These are phyloP conservation scores for Wickerhamomyces subpelliculosus DNA, from an alignment of 805 yeast genomes.

Conservation along the genomic window DNA sequence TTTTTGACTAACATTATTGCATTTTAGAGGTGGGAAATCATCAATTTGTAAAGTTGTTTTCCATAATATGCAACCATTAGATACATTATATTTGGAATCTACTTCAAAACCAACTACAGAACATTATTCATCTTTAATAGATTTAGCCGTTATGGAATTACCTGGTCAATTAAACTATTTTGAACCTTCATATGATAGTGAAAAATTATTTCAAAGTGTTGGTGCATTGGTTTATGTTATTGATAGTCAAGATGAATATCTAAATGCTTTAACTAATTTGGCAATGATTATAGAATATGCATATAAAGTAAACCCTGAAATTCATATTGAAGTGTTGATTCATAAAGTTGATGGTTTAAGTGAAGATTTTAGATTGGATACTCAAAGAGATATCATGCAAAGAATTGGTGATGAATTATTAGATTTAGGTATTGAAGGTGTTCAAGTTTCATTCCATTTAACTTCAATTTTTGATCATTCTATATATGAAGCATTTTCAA, in stretches of 20 bases:
- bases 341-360: constrained; percentile 94
- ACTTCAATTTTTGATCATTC: constrained; percentile 95
- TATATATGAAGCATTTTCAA: constrained; percentile 89
- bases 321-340: constrained; percentile 86
- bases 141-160: constrained; percentile 83
- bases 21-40: constrained; percentile 69
- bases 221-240: constrained; percentile 93
- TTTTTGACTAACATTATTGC: constrained; percentile 1
- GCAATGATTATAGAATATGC: constrained; percentile 87
- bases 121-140: constrained; percentile 75
- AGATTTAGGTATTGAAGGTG: constrained; percentile 87
- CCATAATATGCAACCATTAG: constrained; percentile 93
- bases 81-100: constrained; percentile 82
- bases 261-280: constrained; percentile 83
- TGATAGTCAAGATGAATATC: constrained; percentile 92
- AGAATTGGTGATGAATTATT: constrained; percentile 88
- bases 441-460: constrained; percentile 82
- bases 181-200: constrained; percentile 79
- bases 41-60: constrained; percentile 94
- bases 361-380: constrained; percentile 90
- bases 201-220: constrained; percentile 66
- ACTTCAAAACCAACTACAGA: constrained; percentile 87
- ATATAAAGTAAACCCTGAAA: constrained; percentile 71
- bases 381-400: constrained; percentile 95
- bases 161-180: constrained; percentile 92